Conservation (phyloP, 208 protist genomes). For the Crithidia fasciculata region DNA sequence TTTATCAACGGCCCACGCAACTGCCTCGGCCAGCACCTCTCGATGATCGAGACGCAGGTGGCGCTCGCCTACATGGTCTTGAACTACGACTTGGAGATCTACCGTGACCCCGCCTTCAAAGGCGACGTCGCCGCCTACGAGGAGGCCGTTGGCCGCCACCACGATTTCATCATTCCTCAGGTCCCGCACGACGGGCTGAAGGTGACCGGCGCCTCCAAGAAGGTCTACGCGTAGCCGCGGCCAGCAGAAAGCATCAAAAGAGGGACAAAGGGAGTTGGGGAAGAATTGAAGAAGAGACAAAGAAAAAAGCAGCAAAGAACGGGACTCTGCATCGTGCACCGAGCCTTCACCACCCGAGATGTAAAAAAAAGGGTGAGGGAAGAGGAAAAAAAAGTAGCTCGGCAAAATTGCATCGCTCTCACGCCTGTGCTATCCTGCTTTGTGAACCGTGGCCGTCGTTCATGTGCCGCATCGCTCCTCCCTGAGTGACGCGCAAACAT, state of each 20-base stretch:
- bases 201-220: slow-evolving; percentile 49
- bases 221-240: slow-evolving; percentile 13
- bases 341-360: too few species aligned
- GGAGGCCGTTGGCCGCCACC: slow-evolving; percentile 72
- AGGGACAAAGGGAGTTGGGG: background rate
- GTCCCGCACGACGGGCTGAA: slow-evolving; percentile 84
- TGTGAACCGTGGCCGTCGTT: too few species aligned
- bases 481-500: too few species aligned
- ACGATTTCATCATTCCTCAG: slow-evolving; percentile 85
- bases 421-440: too few species aligned
- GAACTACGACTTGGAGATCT: slow-evolving; percentile 76
- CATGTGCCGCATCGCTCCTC: too few species aligned
- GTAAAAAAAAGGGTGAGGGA: too few species aligned
- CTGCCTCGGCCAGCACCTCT: slow-evolving; percentile 92
- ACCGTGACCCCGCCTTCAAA: slow-evolving; percentile 37
- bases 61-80: slow-evolving; percentile 75
- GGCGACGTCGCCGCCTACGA: slow-evolving; percentile 41
- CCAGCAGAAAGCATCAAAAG: slow-evolving; percentile 1
- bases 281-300: background rate
- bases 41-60: slow-evolving; percentile 89
- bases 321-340: too few species aligned
- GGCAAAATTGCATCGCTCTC: background rate
- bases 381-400: slow-evolving; percentile 1
- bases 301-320: background rate
- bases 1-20: slow-evolving; percentile 94